Evolutionary conservation across 2,329 filamentous ascomycete species (phyloP), one percentile per base, ranked within the genome.

Genomic region (Nigrospora sphaerica): DNA sequence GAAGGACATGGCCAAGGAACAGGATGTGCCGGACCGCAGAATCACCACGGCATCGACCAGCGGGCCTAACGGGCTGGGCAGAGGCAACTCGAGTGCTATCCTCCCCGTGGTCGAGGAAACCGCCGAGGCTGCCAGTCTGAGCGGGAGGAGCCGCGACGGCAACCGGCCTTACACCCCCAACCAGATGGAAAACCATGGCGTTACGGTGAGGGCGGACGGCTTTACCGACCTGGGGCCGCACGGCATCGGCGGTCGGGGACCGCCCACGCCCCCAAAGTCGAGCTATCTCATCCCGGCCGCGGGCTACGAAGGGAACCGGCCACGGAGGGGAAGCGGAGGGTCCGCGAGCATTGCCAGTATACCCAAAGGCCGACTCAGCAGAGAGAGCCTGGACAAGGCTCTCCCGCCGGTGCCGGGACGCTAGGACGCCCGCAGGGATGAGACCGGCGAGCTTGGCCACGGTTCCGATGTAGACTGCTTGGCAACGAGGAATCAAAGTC

Each of bases 41-140:
- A 59, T 62, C 13, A 64, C 58, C 12, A 63, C 57, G 7, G 53
- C 56, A 16, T 43, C 54, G 6, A 61, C 55, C 5, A 50, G 53
- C 17, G 42, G 54, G 17, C 47, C 58, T 17, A 56, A 53, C 28
- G 46, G 54, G 11, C 44, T 50, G 12, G 57, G 55, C 13, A 59
- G 57, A 42, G 49, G 54, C 9, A 61, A 54, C 31, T 59, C 62
- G 4, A 60, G 57, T 46, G 59, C 62, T 59, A 76, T 68, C 1
- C 69, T 97, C 2, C 92, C 92, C 0, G 84, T 96, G 11, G 90
- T 97, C 7, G 88, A 95, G 55, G 92, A 97, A 66, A 85, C 82
- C n/a, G 86, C 82, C 6, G 92, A 96, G 64, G 83, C 75, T 11
- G 79, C 75, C 9, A 88, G 85, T 49, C 75, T 81, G 19, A 80